Base-by-base conservation (phyloP, 495 filamentous ascomycete species). In the Delitschia confertaspora region DNA sequence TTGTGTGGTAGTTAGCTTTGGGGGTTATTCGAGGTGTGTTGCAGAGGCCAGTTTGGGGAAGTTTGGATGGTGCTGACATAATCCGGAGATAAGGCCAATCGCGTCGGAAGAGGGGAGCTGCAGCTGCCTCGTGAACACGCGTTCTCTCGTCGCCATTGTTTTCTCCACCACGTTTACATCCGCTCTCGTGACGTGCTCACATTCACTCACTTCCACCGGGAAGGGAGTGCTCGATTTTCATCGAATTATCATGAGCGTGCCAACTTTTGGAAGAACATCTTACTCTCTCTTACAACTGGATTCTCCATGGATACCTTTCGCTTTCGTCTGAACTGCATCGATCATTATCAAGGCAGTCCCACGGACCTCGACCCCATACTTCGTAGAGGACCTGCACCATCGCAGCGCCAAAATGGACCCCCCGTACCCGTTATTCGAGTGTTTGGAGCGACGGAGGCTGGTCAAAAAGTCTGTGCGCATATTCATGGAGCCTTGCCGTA, bases 401-500 rank as follows among this genome's bases (percentile, higher is more conserved):
- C 62, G 27, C 72, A 68, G 61, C 61, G 60, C 59, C 45, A 69
- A 26, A 80, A 71, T 39, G 71, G 74, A 25, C 78, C 84, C 1
- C 80, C 73, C 40, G 78, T 96, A 6, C 93, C 91, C 1, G 78
- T 96, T 17, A 81, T 98, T 36, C 78, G 91, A 49, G 75, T 91
- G 14, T 98, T 95, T 61, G 93, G 91, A 0, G 79, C 87, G 3
- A 95, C 91, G 2, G 93, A 95, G 61, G 85, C 87, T 0, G 93
- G 93, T 1, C 89, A 98, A 61, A 93, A 88, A 50, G 85, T 96
- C 11, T 96, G 91, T 66, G 87, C 86, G 17, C 91, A 98, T 71
- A 78, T 98, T 33, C 91, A 98, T 60, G 91, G 93, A 47, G 89
- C 80, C 21, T 87, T 96, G 57, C 91, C 93, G 3, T 98, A 98